Evolutionary conservation across 2,329 filamentous ascomycete species (phyloP).

Genomic region (Colletotrichum liriopes): DNA sequence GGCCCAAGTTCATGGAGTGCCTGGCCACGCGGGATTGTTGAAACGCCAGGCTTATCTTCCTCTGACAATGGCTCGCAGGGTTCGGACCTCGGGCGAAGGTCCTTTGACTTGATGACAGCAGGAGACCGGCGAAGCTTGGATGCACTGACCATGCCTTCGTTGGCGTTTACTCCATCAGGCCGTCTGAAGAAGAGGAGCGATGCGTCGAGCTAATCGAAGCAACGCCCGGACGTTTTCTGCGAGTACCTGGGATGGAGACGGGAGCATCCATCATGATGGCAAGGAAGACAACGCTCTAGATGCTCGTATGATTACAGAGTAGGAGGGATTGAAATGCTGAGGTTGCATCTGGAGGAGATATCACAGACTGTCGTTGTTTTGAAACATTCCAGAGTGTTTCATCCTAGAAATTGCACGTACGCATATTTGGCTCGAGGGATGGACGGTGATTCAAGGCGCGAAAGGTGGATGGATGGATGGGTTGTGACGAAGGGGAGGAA

Average conservation of each 20-base stretch:
- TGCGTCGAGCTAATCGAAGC: constrained; percentile 7
- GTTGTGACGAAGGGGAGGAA: constrained; percentile 2
- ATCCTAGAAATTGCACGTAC: constrained; percentile 26
- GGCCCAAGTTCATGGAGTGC: constrained; percentile 22
- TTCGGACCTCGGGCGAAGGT: constrained; percentile 17
- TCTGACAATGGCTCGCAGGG: constrained; percentile 40
- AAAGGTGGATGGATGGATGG: constrained; percentile 17
- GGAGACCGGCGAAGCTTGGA: constrained; percentile 26
- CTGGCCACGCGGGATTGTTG: constrained; percentile 27
- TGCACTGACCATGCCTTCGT: constrained; percentile 25
- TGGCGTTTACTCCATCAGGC: constrained; percentile 11
- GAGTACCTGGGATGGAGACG: neutral
- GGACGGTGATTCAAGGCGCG: constrained; percentile 7
- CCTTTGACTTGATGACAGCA: constrained; percentile 14
- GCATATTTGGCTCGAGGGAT: constrained; percentile 8
- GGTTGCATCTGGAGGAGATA: constrained; percentile 5
- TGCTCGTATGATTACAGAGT: neutral
- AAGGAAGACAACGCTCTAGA: neutral
- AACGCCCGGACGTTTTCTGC: constrained; percentile 7
- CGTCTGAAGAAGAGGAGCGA: constrained; percentile 14
- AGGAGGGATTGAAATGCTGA: neutral
- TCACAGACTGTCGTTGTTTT: constrained; percentile 38
- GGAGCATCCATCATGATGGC: neutral
- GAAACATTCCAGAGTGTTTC: constrained; percentile 41
- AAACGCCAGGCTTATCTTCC: constrained; percentile 39